Conservation (phyloP, 1,284 basidiomycete genomes). For the Ganoderma sinense region DNA sequence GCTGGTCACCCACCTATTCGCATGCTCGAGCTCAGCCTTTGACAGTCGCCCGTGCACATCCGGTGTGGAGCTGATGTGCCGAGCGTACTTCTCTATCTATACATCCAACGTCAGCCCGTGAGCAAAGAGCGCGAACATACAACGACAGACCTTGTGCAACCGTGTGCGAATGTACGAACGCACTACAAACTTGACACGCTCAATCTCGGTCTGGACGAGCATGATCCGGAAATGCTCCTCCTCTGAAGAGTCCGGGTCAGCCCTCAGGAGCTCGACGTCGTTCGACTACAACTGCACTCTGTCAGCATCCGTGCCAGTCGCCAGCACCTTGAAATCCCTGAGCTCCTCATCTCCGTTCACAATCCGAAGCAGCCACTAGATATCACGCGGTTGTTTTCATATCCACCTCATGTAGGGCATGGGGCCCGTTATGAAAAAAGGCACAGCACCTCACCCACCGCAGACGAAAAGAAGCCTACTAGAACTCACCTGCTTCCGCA, state of each 20-base stretch:
- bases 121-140: neutral
- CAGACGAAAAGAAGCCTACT: neutral
- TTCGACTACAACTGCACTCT: conserved; percentile 31
- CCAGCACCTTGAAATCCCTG: neutral
- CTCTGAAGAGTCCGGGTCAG: conserved; percentile 83
- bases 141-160: conserved; percentile 73
- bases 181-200: conserved; percentile 90
- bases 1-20: conserved; percentile 59
- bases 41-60: conserved; percentile 78
- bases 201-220: conserved; percentile 92
- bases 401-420: too few relatives aligned
- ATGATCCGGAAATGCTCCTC: conserved; percentile 92
- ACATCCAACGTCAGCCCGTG: neutral
- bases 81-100: conserved; percentile 88
- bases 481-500: conserved; percentile 82
- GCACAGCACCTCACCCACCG: neutral
- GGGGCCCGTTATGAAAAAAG: too few relatives aligned
- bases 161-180: conserved; percentile 88
- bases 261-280: conserved; percentile 69
- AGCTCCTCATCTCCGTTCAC: neutral
- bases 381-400: too few relatives aligned
- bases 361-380: neutral
- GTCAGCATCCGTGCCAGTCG: conserved; percentile 20
- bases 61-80: conserved; percentile 74
- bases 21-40: conserved; percentile 81